A percentile compares a stretch with the other conserved stretches of the same genome.
These are phyloP conservation scores for Fragilariopsis cylindrus DNA, from an alignment of 108 stramenopile genomes.

Conservation along the genomic window DNA sequence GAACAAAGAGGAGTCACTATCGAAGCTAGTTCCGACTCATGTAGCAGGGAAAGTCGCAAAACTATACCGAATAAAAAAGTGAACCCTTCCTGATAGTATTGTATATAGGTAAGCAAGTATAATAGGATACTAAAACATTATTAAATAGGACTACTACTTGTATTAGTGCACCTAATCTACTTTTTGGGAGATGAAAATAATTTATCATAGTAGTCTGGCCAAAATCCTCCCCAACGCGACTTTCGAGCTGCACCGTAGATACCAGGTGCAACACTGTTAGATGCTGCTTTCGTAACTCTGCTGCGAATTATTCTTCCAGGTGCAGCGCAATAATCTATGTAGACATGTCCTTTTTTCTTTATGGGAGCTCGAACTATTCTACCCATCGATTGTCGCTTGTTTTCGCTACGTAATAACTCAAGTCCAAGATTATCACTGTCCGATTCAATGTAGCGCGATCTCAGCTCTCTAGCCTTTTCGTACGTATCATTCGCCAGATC, in stretches of 20 bases:
- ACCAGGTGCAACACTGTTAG: slow-evolving; percentile 62
- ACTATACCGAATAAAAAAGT: slow-evolving; percentile 13
- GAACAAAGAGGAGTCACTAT: slow-evolving; percentile 18
- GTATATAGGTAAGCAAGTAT: too few species aligned
- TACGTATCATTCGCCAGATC: slow-evolving; percentile 20
- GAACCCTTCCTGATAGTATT: neutral
- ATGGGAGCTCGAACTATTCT: slow-evolving; percentile 75
- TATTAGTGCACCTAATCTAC: too few species aligned
- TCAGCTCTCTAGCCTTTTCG: slow-evolving; percentile 40
- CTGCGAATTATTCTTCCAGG: slow-evolving; percentile 65
- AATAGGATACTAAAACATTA: too few species aligned
- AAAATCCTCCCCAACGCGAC: slow-evolving; percentile 83
- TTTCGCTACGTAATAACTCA: slow-evolving; percentile 65
- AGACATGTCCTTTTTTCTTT: slow-evolving; percentile 77
- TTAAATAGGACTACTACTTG: too few species aligned
- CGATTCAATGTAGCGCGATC: slow-evolving; percentile 54
- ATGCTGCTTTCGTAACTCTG: slow-evolving; percentile 56
- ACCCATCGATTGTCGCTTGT: slow-evolving; percentile 57
- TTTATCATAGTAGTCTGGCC: slow-evolving; percentile 50
- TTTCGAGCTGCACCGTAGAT: slow-evolving; percentile 72
- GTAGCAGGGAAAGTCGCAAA: slow-evolving; percentile 30
- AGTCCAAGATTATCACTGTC: slow-evolving; percentile 65
- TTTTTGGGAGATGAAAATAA: too few species aligned
- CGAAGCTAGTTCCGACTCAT: slow-evolving; percentile 36
- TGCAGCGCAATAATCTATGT: slow-evolving; percentile 74